Conservation (phyloP, 1,284 basidiomycete species). For the Stereum hirsutum region DNA sequence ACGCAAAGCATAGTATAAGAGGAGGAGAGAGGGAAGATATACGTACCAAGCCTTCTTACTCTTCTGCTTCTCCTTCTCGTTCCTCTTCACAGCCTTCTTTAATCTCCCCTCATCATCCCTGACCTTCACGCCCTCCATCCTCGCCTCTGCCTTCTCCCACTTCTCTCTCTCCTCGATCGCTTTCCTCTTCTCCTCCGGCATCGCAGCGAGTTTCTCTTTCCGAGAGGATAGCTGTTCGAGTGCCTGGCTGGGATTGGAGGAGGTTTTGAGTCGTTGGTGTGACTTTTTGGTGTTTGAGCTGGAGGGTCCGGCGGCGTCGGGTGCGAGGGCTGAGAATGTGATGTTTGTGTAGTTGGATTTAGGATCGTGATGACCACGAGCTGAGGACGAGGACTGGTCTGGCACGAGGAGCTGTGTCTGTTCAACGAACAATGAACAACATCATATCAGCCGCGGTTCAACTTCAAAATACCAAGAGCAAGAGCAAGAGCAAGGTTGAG, state of each 20-base stretch:
- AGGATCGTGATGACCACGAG: constrained; percentile 23
- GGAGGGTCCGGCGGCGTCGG: constrained; percentile 33
- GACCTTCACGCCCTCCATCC: constrained; percentile 82
- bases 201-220: constrained; percentile 60
- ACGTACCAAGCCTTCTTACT: constrained; percentile 79
- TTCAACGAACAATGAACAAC: no score
- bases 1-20: no score
- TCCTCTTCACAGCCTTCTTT: constrained; percentile 86
- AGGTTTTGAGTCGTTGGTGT: constrained; percentile 43
- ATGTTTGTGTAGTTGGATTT: constrained; percentile 47
- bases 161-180: constrained; percentile 69
- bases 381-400: constrained; percentile 27
- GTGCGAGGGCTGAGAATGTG: constrained; percentile 62
- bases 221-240: constrained; percentile 70
- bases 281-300: constrained; percentile 39
- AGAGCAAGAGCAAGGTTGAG: background rate
- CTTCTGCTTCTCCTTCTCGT: constrained; percentile 82
- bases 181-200: constrained; percentile 77
- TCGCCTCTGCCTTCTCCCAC: constrained; percentile 82
- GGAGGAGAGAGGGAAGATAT: constrained; percentile 1
- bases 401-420: constrained; percentile 72
- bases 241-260: constrained; percentile 78
- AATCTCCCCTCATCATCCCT: constrained; percentile 73
- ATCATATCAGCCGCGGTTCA: no score
- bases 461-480: no score